Base-by-base conservation (phyloP, 768 basidiomycete genomes). In the Chalciporus chontae region DNA sequence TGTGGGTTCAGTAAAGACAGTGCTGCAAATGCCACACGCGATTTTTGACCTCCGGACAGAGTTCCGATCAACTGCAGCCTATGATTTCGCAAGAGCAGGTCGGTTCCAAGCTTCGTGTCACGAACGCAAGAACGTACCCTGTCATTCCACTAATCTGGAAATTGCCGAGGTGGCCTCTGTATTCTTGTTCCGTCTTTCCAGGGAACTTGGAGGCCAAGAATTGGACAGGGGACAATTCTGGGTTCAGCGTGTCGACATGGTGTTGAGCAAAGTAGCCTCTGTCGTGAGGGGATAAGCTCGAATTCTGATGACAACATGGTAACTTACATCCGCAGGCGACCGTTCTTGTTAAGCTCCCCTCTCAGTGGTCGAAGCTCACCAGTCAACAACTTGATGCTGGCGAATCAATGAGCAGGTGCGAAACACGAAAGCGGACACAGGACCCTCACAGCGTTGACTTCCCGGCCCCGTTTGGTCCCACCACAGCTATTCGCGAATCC, bases 101-200 rank as follows among this genome's bases (percentile, higher is more conserved):
- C 14, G 45, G 50, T 29, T 18, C n/a, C 13, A 2, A 4, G 21
- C 32, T 18, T 31, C 19, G 31, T 42, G 45, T 29, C 19, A 19
- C 21, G 43, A 47, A 31, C 39, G 31, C 27, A 19, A 24, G 50
- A 27, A 61, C 73, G 32, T 44, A 87, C 89, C 90, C 89, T 2
- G 94, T 95, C 83, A 95, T 85, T 38, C 94, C 93, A 52, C 90
- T 96, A 60, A 97, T 95, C 60, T 96, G 94, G 74, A 98, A 96
- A 51, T 94, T 93, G 6, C 95, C 96, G 11, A 99, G 77, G 71
- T 98, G 96, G n/a, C 71, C 68, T 53, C 96, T 80, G 67, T 98
- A 98, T 66, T 97, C 96, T 68, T 97, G 95, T 69, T 98, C 96
- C 6, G 80, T 91, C 70, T 86, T 87, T 0, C 96, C 95, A 1